Evolutionary conservation across 2,329 filamentous ascomycete species (phyloP), one percentile per base, ranked within the genome.

Genomic region (Epichloe sylvatica): DNA sequence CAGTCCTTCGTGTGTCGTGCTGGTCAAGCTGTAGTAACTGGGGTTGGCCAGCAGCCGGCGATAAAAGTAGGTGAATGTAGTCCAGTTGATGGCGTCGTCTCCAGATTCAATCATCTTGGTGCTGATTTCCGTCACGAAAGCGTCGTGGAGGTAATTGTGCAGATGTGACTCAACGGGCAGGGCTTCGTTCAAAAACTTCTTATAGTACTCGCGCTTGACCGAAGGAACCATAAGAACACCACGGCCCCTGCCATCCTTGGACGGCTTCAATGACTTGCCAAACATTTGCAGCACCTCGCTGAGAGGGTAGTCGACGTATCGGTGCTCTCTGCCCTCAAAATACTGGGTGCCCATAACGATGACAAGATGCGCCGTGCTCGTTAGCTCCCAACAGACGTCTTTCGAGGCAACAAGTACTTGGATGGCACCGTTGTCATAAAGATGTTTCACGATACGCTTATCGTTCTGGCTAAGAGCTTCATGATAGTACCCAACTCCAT

Each of bases 21-120:
- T 88, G 15, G 83, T 83, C 53, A 98, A 72, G 57, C 88, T 86
- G 70, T 98, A 98, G 72, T 90, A 98, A 67, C 88, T 96, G 8
- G 92, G 92, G 64, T 98, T 98, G 33, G 91, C 90, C 36, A 97
- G 77, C 37, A 98, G 77, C 51, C 92, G 84, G 41, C 92, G 84
- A 70, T 98, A 98, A 70, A 97, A 96, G 71, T 95, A 98, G 11
- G 91, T 96, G 64, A 96, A 97, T 0, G 92, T 97, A 37, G 89
- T 87, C 92, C 92, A 98, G 68, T 95, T 94, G 57, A 98, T 90
- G 11, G 91, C 92, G 69, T 97, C 91, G 59, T 97, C 92, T 13
- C 89, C 94, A 12, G 90, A 95, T 59, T 88, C 81, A 53, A 98
- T 92, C 65, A 90, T 94, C 72, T 89, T 91, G 17, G 89, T 94